Percentiles rank a stretch among this genome's conserved stretches.
Conservation (phyloP, 495 filamentous ascomycete genomes). For the Staphylotrichum tortipilum region DNA sequence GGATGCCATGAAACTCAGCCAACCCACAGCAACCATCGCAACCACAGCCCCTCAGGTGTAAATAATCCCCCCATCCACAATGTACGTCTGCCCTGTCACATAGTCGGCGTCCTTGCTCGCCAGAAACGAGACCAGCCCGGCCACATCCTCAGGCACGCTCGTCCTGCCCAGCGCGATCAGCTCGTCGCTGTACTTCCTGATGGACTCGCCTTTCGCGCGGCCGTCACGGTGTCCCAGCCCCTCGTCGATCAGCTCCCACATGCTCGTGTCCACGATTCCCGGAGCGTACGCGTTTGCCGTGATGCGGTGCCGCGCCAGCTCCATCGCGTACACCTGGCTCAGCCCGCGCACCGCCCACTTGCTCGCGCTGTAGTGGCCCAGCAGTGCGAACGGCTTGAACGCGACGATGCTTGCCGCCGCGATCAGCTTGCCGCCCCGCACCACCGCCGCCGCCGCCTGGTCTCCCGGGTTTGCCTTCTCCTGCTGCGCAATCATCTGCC, state of each 20-base stretch:
- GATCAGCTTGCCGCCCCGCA: conserved; percentile 45
- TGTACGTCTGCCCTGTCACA: conserved; percentile 53
- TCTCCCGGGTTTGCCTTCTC: background rate
- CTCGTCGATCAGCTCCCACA: conserved; percentile 54
- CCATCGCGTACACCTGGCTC: conserved; percentile 50
- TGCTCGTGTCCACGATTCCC: conserved; percentile 52
- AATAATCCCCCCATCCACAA: conserved; percentile 55
- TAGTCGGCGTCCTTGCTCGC: conserved; percentile 47
- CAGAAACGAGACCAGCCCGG: conserved; percentile 48
- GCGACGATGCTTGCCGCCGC: conserved; percentile 48
- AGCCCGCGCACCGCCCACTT: conserved; percentile 56
- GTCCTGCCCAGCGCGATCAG: conserved; percentile 43
- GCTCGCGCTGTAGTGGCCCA: conserved; percentile 49
- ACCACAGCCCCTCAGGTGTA: conserved; percentile 32
- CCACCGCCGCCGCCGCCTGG: conserved; percentile 15
- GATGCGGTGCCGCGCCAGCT: conserved; percentile 48
- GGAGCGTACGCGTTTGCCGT: conserved; percentile 57
- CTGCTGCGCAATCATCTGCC: conserved; percentile 38
- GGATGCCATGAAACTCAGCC: too few species aligned
- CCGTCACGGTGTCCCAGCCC: conserved; percentile 39
- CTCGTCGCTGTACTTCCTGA: conserved; percentile 37
- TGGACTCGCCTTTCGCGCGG: conserved; percentile 41
- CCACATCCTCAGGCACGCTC: conserved; percentile 51
- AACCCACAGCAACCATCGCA: too few species aligned
- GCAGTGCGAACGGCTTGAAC: conserved; percentile 43